phyloP scores from a whole-genome alignment of 768 basidiomycete genomes.

The Leccinum sublutescens region DNA sequence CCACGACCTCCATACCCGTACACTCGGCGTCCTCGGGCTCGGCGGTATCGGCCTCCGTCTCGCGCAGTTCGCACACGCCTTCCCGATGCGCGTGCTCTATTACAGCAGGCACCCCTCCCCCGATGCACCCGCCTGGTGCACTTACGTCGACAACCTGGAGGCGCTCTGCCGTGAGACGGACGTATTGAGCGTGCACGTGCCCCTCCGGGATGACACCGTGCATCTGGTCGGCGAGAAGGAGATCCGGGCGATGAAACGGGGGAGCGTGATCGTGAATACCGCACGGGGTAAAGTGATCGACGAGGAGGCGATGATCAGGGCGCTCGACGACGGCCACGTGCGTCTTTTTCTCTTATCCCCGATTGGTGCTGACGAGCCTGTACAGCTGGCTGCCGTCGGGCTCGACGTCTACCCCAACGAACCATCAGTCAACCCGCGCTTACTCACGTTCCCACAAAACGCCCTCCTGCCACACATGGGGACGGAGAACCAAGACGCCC shows the following conservation, averaged over 20 bases:
- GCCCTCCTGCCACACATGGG: constrained; percentile 92
- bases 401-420: constrained; percentile 88
- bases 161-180: constrained; percentile 71
- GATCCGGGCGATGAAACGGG: constrained; percentile 76
- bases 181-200: constrained; percentile 84
- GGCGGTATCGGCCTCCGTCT: constrained; percentile 75
- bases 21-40: constrained; percentile 71
- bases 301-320: constrained; percentile 81
- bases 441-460: constrained; percentile 80
- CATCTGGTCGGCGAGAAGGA: constrained; percentile 71
- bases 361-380: neutral
- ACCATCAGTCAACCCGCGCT: constrained; percentile 72
- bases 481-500: constrained; percentile 79
- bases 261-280: constrained; percentile 80
- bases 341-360: constrained; percentile 28
- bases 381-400: constrained; percentile 47
- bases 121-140: constrained; percentile 67
- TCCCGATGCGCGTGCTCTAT: constrained; percentile 91
- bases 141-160: constrained; percentile 67
- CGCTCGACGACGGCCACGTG: constrained; percentile 85
- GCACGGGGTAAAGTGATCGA: constrained; percentile 91
- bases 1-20: constrained; percentile 66
- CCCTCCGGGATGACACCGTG: constrained; percentile 70
- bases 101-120: constrained; percentile 59
- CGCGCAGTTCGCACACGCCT: constrained; percentile 69